These are phyloP conservation scores for Ilex paraguariensis DNA, from an alignment of 305 asterid genomes.

Conservation along the genomic window DNA sequence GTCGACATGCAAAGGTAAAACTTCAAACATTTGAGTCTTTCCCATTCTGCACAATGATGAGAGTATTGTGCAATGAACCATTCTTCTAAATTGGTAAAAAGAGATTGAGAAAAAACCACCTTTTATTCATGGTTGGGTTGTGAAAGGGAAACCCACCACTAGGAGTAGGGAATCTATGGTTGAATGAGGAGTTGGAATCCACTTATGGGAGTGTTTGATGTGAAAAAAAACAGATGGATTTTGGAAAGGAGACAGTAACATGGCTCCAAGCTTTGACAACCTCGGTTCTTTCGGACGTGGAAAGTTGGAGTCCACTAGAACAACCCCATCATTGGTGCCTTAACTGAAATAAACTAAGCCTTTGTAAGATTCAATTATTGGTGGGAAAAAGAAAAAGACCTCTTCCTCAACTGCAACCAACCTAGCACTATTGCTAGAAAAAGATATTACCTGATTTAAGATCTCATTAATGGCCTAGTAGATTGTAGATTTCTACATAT, in stretches of 20 bases:
- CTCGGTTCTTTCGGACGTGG: slow-evolving; percentile 44
- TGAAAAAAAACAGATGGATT: slow-evolving; percentile 40
- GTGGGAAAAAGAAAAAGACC: slow-evolving; percentile 6
- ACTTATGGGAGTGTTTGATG: slow-evolving; percentile 38
- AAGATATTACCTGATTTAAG: too few species aligned
- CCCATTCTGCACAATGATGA: too few species aligned
- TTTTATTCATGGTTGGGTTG: slow-evolving; percentile 28
- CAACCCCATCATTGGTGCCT: slow-evolving; percentile 23
- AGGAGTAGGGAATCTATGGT: slow-evolving; percentile 48
- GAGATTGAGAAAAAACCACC: not conserved
- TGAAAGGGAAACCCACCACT: slow-evolving; percentile 60
- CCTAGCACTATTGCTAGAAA: too few species aligned
- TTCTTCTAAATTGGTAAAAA: too few species aligned
- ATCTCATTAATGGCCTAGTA: too few species aligned
- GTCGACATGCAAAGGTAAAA: too few species aligned
- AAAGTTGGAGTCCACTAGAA: slow-evolving; percentile 50
- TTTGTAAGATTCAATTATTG: slow-evolving; percentile 43
- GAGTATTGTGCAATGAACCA: too few species aligned
- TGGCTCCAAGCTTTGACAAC: slow-evolving; percentile 46
- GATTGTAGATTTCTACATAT: too few species aligned
- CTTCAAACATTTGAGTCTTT: too few species aligned
- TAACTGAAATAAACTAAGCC: slow-evolving; percentile 24
- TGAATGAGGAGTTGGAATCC: slow-evolving; percentile 73
- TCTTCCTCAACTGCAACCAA: not conserved
- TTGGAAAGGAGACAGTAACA: slow-evolving; percentile 40